Conservation (phyloP, 306 rosid genomes). For the Pterocarpus santalinus region DNA sequence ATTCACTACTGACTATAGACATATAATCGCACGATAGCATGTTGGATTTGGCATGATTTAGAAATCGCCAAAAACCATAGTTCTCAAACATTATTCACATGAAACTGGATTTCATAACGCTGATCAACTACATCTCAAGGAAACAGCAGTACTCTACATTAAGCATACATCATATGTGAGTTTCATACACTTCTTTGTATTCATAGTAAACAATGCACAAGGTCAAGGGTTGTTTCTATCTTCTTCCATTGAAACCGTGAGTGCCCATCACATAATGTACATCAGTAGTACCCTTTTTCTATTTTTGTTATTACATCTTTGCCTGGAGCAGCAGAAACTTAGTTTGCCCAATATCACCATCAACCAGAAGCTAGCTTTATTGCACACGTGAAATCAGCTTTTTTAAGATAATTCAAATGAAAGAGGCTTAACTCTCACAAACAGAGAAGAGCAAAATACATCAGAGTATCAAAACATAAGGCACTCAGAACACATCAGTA, state of each 20-base stretch:
- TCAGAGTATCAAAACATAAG: too few relatives aligned
- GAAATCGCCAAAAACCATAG: not conserved
- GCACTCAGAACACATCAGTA: too few relatives aligned
- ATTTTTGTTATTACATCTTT: not conserved
- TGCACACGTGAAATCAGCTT: too few relatives aligned
- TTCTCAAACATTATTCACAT: not conserved
- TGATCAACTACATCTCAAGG: slow-evolving; percentile 8
- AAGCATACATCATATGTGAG: not conserved
- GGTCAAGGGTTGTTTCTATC: not conserved
- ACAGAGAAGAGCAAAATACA: too few relatives aligned
- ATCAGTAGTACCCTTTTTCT: not conserved
- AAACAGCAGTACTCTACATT: not conserved
- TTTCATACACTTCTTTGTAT: not conserved
- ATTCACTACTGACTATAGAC: slow-evolving; percentile 34
- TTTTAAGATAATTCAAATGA: too few relatives aligned
- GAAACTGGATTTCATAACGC: not conserved
- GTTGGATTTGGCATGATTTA: not conserved
- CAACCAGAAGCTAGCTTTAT: not conserved
- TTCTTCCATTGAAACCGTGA: not conserved
- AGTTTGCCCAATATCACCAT: slow-evolving; percentile 2
- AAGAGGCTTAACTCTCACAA: too few relatives aligned
- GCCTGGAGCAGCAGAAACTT: not conserved
- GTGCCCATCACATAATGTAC: not conserved
- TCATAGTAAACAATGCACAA: not conserved
- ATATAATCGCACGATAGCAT: slow-evolving; percentile 1